Percentiles rank a stretch among this genome's conserved stretches.
Conservation (phyloP, 2,329 filamentous ascomycete species). For the Aspergillus unguis region DNA sequence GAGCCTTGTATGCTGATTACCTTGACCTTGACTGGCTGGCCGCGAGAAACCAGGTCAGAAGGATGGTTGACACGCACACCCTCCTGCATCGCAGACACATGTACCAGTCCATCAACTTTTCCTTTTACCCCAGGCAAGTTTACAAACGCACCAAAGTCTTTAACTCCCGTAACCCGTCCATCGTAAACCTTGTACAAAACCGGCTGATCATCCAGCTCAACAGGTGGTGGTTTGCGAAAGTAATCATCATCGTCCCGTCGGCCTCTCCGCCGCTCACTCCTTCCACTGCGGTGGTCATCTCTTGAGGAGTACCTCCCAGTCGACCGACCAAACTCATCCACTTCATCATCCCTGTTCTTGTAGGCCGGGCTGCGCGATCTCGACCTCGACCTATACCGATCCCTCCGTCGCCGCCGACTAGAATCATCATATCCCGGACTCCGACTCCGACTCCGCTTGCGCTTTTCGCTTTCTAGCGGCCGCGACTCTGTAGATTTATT, state of each 20-base stretch:
- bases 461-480: conserved; percentile 36
- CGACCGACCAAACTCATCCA: conserved; percentile 58
- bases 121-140: conserved; percentile 83
- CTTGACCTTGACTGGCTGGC: conserved; percentile 88
- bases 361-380: conserved; percentile 46
- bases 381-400: conserved; percentile 50
- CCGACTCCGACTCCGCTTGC: conserved; percentile 55
- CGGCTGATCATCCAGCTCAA: conserved; percentile 77
- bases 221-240: conserved; percentile 63
- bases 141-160: conserved; percentile 94
- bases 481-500: conserved; percentile 27
- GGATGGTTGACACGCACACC: conserved; percentile 88
- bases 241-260: conserved; percentile 51
- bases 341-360: conserved; percentile 46
- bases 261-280: conserved; percentile 41
- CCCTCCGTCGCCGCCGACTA: conserved; percentile 45
- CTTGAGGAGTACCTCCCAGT: conserved; percentile 39
- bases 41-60: conserved; percentile 75
- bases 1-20: conserved; percentile 79
- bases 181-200: conserved; percentile 84
- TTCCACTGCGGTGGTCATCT: conserved; percentile 41
- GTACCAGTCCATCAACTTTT: conserved; percentile 88
- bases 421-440: conserved; percentile 52
- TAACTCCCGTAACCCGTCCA: conserved; percentile 84
- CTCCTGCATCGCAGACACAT: conserved; percentile 83